Base-by-base conservation (phyloP, 192 early-diverging fungal species). In the Lobosporangium transversale region DNA sequence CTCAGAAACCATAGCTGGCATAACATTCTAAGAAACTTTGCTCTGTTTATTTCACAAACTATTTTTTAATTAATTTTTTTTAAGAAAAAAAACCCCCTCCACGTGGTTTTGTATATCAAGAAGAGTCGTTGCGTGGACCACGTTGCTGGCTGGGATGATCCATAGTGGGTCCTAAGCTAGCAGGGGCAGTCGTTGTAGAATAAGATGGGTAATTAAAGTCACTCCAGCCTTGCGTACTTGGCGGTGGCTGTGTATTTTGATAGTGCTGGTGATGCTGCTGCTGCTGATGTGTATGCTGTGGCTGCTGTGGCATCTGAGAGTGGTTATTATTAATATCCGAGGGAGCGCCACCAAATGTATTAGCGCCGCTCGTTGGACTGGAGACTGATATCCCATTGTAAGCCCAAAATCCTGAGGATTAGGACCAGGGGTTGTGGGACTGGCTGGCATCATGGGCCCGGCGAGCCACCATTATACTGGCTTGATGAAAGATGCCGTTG, bases 351-450 rank as follows among this genome's bases (percentile, higher is more conserved):
- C 49, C 66, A 59, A 68, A 53, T 10, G 66, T 40, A n/a, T 42
- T 42, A 42, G 37, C 37, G 11, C 45, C 51, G 32, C 48, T 57
- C 37, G 68, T 49, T 37, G 27, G 1, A 29, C 52, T 24, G 68
- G 68, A 23, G 68, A 70, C 26, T 57, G 59, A 14, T 71, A 71
- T 0, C 69, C 54, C 73, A 66, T 66, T 10, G 63, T 44, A 18
- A 75, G 35, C 6, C 54, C 49, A 43, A 71, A 56, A 26, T 76
- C 59, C 0, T 67, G 55, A 2, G 69, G 15, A n/a, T 26, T 26
- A 4, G 47, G 30, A 47, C 23, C 53, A 31, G 15, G 32, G 26
- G 57, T n/a, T 15, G 26, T 26, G 26, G 52, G 29, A n/a, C 20
- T 56, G 30, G 64, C 53, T 51, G 54, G 33, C 18, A 60, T 14